These are phyloP conservation scores for Erythrophleum fordii DNA, from an alignment of 306 rosid species.

Conservation along the genomic window DNA sequence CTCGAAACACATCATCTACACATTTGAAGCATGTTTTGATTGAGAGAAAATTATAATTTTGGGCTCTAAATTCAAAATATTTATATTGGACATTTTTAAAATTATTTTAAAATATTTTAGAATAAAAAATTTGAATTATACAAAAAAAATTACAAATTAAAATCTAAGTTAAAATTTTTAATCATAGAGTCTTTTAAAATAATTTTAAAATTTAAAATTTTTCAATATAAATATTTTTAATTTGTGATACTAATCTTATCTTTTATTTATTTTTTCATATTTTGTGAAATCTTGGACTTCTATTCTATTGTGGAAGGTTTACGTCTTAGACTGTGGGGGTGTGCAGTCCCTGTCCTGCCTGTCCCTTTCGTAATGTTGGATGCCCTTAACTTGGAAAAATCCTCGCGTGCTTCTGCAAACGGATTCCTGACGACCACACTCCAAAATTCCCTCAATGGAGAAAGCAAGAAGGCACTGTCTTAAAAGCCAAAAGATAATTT, in stretches of 20 bases:
- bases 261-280: neutral
- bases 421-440: neutral
- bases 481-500: neutral
- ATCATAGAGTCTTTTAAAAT: too few species aligned
- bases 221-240: too few species aligned
- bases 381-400: neutral
- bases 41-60: neutral
- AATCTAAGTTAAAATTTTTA: too few species aligned
- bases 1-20: neutral
- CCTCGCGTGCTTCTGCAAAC: slow-evolving; percentile 22
- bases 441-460: neutral
- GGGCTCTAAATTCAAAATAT: too few species aligned
- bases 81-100: too few species aligned
- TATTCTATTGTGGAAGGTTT: neutral
- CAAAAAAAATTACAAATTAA: too few species aligned
- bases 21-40: neutral
- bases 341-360: neutral
- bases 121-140: too few species aligned
- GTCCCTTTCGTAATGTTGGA: neutral
- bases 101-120: too few species aligned
- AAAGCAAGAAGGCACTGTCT: neutral
- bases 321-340: neutral
- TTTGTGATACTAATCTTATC: too few species aligned
- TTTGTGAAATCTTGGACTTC: neutral
- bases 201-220: too few species aligned